phyloP scores from a whole-genome alignment of 2,329 filamentous ascomycete species.

The Hansfordia pulvinata region DNA sequence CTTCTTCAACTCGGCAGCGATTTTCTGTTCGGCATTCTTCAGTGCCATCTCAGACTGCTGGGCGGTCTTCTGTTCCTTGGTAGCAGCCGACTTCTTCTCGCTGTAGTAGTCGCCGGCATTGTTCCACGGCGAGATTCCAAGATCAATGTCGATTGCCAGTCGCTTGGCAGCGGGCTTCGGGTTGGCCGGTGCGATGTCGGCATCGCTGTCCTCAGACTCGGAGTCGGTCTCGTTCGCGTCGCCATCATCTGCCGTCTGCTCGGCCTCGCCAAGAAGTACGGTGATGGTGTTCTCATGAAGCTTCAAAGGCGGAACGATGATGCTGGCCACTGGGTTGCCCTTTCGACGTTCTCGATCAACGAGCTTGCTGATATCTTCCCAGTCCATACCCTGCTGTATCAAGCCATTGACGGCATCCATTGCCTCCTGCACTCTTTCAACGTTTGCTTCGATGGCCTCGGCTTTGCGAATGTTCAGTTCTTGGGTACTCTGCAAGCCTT shows the following conservation, averaged over 20 bases:
- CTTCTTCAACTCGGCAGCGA: slow-evolving; percentile 73
- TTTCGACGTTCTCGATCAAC: slow-evolving; percentile 76
- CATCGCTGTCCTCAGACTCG: slow-evolving; percentile 40
- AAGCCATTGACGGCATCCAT: slow-evolving; percentile 85
- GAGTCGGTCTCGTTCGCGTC: slow-evolving; percentile 53
- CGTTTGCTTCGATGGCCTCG: slow-evolving; percentile 78
- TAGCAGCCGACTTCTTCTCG: slow-evolving; percentile 69
- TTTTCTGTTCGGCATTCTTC: slow-evolving; percentile 83
- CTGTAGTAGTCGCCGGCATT: slow-evolving; percentile 91
- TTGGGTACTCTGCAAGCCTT: slow-evolving; percentile 70
- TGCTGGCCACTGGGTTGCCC: slow-evolving; percentile 71
- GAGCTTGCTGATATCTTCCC: slow-evolving; percentile 79
- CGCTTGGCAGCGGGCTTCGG: slow-evolving; percentile 32
- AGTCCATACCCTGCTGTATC: slow-evolving; percentile 93
- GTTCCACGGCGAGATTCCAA: slow-evolving; percentile 69
- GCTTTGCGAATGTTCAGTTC: slow-evolving; percentile 78
- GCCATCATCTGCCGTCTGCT: slow-evolving; percentile 44
- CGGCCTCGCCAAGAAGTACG: slow-evolving; percentile 60
- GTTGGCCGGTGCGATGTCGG: slow-evolving; percentile 19
- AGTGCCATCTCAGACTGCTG: slow-evolving; percentile 71
- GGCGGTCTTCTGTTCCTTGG: slow-evolving; percentile 78
- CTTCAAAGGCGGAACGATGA: slow-evolving; percentile 79
- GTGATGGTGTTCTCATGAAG: slow-evolving; percentile 84
- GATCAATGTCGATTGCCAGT: slow-evolving; percentile 71
- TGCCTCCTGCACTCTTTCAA: slow-evolving; percentile 82